phyloP scores from a whole-genome alignment of 2,329 filamentous ascomycete genomes.

The Phyllosticta citriasiana region DNA sequence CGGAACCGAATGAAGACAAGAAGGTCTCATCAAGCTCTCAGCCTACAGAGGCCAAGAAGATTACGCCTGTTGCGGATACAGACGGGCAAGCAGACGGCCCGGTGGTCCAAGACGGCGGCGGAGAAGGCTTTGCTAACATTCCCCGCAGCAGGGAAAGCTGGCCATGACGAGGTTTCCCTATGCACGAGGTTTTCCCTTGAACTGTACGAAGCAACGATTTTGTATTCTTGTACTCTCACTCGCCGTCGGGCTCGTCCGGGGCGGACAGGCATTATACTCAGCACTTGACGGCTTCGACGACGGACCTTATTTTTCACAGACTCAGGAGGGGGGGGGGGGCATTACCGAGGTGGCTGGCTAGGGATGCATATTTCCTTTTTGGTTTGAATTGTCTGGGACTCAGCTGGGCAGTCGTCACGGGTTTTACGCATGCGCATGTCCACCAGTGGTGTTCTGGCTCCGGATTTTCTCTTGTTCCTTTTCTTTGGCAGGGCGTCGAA shows the following conservation, averaged over 20 bases:
- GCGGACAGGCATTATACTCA: neutral
- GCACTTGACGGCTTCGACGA: too few relatives aligned
- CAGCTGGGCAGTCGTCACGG: neutral
- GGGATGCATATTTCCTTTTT: neutral
- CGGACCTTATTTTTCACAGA: too few relatives aligned
- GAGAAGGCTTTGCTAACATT: neutral
- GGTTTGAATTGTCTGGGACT: neutral
- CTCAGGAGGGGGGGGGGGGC: neutral
- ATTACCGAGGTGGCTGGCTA: neutral
- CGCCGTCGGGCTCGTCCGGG: neutral
- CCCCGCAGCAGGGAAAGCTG: neutral
- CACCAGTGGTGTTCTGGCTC: neutral
- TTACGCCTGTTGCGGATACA: neutral
- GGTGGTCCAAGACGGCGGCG: neutral
- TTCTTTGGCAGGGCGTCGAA: neutral
- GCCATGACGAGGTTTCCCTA: neutral
- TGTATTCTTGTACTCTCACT: neutral
- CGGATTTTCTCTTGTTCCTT: neutral
- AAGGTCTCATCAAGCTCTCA: neutral
- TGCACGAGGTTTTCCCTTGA: neutral
- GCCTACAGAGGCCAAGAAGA: neutral
- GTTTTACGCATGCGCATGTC: neutral
- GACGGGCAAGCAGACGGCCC: neutral
- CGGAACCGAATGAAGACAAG: constrained; percentile 19
- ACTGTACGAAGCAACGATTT: neutral